Percentiles rank a stretch among this genome's conserved stretches.
phyloP scores from a whole-genome alignment of 2,329 filamentous ascomycete genomes.

The Trichophyton schoenleinii region DNA sequence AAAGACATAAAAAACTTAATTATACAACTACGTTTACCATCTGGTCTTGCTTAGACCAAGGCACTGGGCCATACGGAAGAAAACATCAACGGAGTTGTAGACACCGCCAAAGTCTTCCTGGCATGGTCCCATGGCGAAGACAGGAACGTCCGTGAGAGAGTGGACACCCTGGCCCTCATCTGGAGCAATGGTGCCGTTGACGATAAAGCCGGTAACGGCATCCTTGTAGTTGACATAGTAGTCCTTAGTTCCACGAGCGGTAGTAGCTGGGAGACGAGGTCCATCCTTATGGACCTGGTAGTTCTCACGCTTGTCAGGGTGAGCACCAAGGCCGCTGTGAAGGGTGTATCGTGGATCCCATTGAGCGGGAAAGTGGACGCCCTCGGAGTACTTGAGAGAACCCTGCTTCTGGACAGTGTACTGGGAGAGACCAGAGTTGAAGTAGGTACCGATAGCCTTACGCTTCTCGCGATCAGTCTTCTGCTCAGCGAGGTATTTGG shows the following conservation, averaged over 20 bases:
- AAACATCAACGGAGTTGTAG: slow-evolving; percentile 30
- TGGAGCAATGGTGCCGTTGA: slow-evolving; percentile 63
- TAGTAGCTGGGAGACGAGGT: slow-evolving; percentile 47
- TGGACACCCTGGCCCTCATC: slow-evolving; percentile 57
- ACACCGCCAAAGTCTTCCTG: slow-evolving; percentile 59
- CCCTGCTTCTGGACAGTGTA: slow-evolving; percentile 54
- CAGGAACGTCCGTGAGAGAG: slow-evolving; percentile 63
- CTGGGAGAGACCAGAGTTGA: slow-evolving; percentile 59
- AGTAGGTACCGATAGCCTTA: slow-evolving; percentile 60
- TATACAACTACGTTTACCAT: not conserved
- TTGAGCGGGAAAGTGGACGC: slow-evolving; percentile 65
- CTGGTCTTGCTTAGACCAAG: slow-evolving; percentile 17
- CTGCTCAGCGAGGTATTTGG: slow-evolving; percentile 58
- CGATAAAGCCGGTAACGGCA: slow-evolving; percentile 51
- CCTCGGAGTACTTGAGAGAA: slow-evolving; percentile 53
- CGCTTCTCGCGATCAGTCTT: slow-evolving; percentile 59
- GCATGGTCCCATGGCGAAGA: slow-evolving; percentile 68
- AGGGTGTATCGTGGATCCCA: slow-evolving; percentile 79
- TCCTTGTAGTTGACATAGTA: slow-evolving; percentile 59
- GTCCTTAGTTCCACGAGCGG: slow-evolving; percentile 41
- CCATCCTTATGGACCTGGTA: slow-evolving; percentile 58
- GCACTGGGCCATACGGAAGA: slow-evolving; percentile 30
- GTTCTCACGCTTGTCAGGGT: slow-evolving; percentile 64
- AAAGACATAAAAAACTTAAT: not conserved
- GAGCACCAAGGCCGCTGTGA: slow-evolving; percentile 56